phyloP scores from a whole-genome alignment of 306 rosid species.

The Acacia melanoxylon region DNA sequence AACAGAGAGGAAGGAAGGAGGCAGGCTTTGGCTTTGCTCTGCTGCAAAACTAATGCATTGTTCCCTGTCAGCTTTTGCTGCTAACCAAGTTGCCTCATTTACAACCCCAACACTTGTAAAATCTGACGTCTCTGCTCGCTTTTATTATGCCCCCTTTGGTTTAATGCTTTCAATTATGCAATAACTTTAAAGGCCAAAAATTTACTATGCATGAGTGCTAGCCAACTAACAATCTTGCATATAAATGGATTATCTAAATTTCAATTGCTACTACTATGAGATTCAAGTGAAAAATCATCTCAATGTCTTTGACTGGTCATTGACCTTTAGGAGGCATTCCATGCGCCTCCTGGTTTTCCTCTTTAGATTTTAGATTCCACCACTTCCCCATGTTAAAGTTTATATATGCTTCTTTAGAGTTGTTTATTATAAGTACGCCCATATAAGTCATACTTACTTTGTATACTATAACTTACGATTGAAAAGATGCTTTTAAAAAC shows the following conservation, averaged over 20 bases:
- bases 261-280: background rate
- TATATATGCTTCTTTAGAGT: too few species aligned
- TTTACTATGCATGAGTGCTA: background rate
- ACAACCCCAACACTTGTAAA: too few species aligned
- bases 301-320: background rate
- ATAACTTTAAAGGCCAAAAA: background rate
- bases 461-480: too few species aligned
- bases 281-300: background rate
- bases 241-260: too few species aligned
- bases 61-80: background rate
- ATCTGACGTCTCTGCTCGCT: too few species aligned
- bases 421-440: too few species aligned
- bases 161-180: background rate
- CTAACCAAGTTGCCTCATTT: background rate
- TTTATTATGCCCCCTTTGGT: too few species aligned
- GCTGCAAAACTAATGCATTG: background rate
- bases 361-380: too few species aligned
- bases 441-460: too few species aligned
- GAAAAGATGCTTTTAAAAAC: fast-evolving
- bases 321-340: background rate
- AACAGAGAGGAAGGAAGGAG: background rate
- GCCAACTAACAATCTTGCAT: too few species aligned
- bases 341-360: too few species aligned
- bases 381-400: too few species aligned
- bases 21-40: background rate